phyloP scores from a whole-genome alignment of 306 rosid species.

The Rosa persica region DNA sequence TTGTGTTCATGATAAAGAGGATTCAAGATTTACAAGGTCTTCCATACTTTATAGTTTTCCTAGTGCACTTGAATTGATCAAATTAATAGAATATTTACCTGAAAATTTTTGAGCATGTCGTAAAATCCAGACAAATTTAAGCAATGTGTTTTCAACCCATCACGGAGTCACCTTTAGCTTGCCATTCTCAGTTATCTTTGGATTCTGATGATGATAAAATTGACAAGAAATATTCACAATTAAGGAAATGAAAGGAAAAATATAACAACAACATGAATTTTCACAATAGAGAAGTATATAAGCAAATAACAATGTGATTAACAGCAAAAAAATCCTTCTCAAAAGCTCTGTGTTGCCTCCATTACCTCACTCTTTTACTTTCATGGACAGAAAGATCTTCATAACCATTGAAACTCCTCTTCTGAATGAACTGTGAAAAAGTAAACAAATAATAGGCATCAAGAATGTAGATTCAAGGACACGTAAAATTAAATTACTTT shows the following conservation, averaged over 20 bases:
- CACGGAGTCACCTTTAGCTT: neutral
- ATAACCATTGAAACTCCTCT: conserved; percentile 24
- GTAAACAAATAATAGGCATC: neutral
- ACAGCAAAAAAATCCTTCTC: neutral
- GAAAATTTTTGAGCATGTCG: neutral
- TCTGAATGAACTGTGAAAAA: conserved; percentile 10
- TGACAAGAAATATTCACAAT: neutral
- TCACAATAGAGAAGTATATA: neutral
- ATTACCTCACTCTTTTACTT: conserved; percentile 19
- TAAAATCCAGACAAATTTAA: neutral
- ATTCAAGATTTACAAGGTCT: neutral
- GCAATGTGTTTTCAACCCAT: neutral
- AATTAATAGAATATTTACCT: neutral
- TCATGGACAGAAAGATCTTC: conserved; percentile 20
- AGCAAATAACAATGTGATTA: neutral
- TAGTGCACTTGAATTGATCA: neutral
- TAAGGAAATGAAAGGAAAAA: neutral
- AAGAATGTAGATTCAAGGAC: neutral
- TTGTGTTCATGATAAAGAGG: no score
- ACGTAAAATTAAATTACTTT: neutral
- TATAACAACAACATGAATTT: neutral
- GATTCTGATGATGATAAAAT: conserved; percentile 12
- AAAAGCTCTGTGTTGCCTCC: neutral
- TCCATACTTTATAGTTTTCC: neutral
- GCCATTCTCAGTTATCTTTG: neutral